phyloP scores from a whole-genome alignment of 2,329 filamentous ascomycete genomes.

The Plectosphaerella sp. region DNA sequence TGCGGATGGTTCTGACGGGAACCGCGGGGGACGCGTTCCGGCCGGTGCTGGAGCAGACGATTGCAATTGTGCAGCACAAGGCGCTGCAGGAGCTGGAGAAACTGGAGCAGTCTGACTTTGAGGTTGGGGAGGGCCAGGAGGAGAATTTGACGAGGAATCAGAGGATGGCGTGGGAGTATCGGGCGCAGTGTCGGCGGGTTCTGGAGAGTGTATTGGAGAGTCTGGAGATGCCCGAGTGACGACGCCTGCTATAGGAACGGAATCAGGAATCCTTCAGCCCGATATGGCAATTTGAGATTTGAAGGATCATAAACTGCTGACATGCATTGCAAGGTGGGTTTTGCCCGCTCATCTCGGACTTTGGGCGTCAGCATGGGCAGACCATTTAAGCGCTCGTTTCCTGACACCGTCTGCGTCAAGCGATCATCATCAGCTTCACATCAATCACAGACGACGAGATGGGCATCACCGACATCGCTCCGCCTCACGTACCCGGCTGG shows the following conservation, averaged over 20 bases:
- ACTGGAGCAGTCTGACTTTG: constrained; percentile 41
- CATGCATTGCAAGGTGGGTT: not conserved
- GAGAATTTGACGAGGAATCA: constrained; percentile 37
- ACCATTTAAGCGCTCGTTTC: not conserved
- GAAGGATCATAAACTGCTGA: not conserved
- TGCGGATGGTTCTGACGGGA: constrained; percentile 6
- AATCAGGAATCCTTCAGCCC: no score
- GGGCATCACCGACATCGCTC: not conserved
- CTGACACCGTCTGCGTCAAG: not conserved
- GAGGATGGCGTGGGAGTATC: constrained; percentile 42
- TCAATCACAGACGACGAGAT: not conserved
- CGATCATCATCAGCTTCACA: not conserved
- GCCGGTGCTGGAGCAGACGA: constrained; percentile 26
- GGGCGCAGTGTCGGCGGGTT: constrained; percentile 42
- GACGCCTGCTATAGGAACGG: no score
- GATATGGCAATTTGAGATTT: not conserved
- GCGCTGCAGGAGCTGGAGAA: constrained; percentile 37
- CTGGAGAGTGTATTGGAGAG: constrained; percentile 38
- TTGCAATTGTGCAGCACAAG: constrained; percentile 37
- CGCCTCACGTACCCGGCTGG: constrained; percentile 22
- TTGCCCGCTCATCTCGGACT: not conserved
- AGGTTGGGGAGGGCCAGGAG: constrained; percentile 33
- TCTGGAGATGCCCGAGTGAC: constrained; percentile 18
- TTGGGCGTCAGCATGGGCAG: not conserved
- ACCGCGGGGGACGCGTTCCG: constrained; percentile 6